Percentiles rank a stretch among this genome's conserved stretches.
phyloP scores from a whole-genome alignment of 805 yeast species.

The Grigorovia humatica region DNA sequence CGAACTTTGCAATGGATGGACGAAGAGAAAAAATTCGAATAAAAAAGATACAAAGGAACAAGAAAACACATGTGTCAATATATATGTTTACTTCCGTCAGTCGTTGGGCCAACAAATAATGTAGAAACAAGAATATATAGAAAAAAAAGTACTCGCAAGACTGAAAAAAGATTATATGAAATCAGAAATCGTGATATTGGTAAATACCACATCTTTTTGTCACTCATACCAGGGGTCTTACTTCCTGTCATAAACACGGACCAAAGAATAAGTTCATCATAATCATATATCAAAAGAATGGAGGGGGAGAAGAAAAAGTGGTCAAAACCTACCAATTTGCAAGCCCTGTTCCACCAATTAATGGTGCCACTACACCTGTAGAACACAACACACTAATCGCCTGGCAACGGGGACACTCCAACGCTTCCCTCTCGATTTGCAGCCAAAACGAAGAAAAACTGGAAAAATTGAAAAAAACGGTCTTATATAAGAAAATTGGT shows the following conservation, averaged over 20 bases:
- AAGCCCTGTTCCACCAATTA: no score
- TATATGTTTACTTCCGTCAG: no score
- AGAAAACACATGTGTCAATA: no score
- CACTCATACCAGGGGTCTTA: conserved; percentile 96
- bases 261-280: conserved; percentile 11
- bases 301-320: no score
- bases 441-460: no score
- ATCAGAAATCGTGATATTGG: conserved; percentile 32
- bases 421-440: no score
- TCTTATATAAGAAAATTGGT: background rate
- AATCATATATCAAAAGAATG: conserved; percentile 3
- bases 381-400: no score
- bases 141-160: background rate
- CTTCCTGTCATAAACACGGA: conserved; percentile 62
- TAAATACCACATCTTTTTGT: conserved; percentile 34
- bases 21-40: conserved; percentile 30
- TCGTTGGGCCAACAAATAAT: no score
- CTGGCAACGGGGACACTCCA: no score
- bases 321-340: no score
- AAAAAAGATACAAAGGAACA: no score
- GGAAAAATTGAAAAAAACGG: background rate
- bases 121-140: background rate
- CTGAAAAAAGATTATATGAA: background rate
- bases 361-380: no score
- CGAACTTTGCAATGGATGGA: conserved; percentile 84